Conservation (phyloP, 495 filamentous ascomycete genomes). For the Hypoxylon fragiforme region DNA sequence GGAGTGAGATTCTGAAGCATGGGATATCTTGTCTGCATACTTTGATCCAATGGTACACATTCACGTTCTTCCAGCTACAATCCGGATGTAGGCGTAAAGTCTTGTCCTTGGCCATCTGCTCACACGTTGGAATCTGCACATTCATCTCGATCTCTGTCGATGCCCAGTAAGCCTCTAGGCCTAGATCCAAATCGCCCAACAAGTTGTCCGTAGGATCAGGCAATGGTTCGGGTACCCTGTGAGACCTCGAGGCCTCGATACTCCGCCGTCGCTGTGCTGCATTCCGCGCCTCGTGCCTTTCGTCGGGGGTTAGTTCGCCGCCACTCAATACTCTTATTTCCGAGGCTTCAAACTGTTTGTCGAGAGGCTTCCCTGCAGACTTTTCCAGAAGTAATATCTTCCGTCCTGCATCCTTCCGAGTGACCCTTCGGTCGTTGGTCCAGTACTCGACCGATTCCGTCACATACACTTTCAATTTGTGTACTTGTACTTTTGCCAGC, state of each 20-base stretch:
- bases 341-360: constrained; percentile 77
- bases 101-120: constrained; percentile 82
- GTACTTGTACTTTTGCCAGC: constrained; percentile 92
- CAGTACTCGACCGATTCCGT: constrained; percentile 96
- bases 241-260: constrained; percentile 40
- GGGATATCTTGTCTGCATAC: no score
- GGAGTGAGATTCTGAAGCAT: no score
- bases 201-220: constrained; percentile 66
- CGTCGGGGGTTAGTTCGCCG: constrained; percentile 63
- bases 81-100: constrained; percentile 80
- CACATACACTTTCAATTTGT: constrained; percentile 92
- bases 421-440: constrained; percentile 83
- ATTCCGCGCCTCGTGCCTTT: constrained; percentile 47
- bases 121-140: constrained; percentile 90
- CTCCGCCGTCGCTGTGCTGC: constrained; percentile 45
- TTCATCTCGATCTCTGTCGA: constrained; percentile 98
- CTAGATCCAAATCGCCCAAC: constrained; percentile 74
- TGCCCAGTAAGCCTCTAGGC: constrained; percentile 67
- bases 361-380: constrained; percentile 75
- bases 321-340: constrained; percentile 78
- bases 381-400: constrained; percentile 93
- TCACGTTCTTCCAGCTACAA: constrained; percentile 93
- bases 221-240: constrained; percentile 42
- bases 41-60: constrained; percentile 99
- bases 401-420: constrained; percentile 78